phyloP scores from a whole-genome alignment of 2,329 filamentous ascomycete species.

The Colletotrichum zoysiae region DNA sequence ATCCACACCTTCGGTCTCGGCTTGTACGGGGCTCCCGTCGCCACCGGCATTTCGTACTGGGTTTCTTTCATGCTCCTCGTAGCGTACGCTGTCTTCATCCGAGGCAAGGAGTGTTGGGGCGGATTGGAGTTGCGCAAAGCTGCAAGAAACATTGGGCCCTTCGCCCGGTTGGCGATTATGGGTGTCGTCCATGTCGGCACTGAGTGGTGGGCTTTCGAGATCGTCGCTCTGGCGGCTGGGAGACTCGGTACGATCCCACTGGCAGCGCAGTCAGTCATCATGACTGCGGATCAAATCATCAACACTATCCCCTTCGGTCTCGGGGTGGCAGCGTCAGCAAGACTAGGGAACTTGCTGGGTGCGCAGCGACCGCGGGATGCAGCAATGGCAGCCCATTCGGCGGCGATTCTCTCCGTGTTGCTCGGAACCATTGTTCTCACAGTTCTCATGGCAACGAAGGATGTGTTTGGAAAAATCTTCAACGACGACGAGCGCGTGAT shows the following conservation, averaged over 20 bases:
- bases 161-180: constrained; percentile 79
- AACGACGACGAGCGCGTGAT: constrained; percentile 82
- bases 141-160: constrained; percentile 75
- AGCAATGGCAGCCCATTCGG: constrained; percentile 78
- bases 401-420: constrained; percentile 78
- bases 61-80: constrained; percentile 82
- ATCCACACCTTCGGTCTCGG: constrained; percentile 79
- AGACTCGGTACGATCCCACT: constrained; percentile 82
- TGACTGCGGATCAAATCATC: constrained; percentile 89
- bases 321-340: constrained; percentile 82
- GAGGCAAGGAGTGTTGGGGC: constrained; percentile 83
- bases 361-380: constrained; percentile 75
- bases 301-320: constrained; percentile 90
- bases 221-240: constrained; percentile 86
- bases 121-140: constrained; percentile 74
- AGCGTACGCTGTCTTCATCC: constrained; percentile 77
- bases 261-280: constrained; percentile 88
- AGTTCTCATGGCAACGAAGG: constrained; percentile 76
- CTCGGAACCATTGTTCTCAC: constrained; percentile 76
- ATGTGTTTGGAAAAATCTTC: constrained; percentile 83
- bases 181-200: constrained; percentile 88
- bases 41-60: constrained; percentile 90
- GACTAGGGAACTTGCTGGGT: constrained; percentile 85
- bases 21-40: constrained; percentile 82
- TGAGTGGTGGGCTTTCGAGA: constrained; percentile 96